Percentiles rank a stretch among this genome's conserved stretches.
Conservation (phyloP, 1,139 yeast species). For the Geotrichum cucujoidarum region DNA sequence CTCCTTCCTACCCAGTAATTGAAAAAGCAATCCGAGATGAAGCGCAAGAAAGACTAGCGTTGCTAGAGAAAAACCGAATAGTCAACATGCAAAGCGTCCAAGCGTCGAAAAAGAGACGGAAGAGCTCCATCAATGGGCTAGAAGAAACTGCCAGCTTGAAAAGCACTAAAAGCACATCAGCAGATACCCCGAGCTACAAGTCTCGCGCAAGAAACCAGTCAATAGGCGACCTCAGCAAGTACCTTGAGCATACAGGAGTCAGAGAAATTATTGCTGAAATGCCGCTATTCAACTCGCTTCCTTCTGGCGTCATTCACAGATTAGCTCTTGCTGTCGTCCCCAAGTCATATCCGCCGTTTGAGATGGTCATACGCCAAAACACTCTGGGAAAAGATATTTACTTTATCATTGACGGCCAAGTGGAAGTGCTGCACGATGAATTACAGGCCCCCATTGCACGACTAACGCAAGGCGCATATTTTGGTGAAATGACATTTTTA, state of each 20-base stretch:
- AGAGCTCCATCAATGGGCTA: background rate
- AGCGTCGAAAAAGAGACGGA: background rate
- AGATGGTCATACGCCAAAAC: constrained; percentile 56
- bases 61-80: background rate
- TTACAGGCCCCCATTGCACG: constrained; percentile 47
- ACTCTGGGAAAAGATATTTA: constrained; percentile 59
- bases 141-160: background rate
- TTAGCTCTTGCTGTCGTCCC: constrained; percentile 62
- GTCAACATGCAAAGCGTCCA: background rate
- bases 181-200: background rate
- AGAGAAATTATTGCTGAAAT: constrained; percentile 54
- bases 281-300: constrained; percentile 56
- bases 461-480: constrained; percentile 57
- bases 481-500: constrained; percentile 73
- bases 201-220: background rate
- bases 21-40: constrained; percentile 44
- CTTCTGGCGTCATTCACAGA: constrained; percentile 55
- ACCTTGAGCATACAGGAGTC: constrained; percentile 29
- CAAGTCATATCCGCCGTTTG: constrained; percentile 48
- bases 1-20: constrained; percentile 57
- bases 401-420: constrained; percentile 63
- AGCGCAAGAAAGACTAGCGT: constrained; percentile 35
- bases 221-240: constrained; percentile 14
- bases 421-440: constrained; percentile 54
- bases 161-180: background rate